Percentiles rank a stretch among this genome's conserved stretches.
phyloP scores from a whole-genome alignment of 2,329 filamentous ascomycete genomes.

The Claviceps pusilla region DNA sequence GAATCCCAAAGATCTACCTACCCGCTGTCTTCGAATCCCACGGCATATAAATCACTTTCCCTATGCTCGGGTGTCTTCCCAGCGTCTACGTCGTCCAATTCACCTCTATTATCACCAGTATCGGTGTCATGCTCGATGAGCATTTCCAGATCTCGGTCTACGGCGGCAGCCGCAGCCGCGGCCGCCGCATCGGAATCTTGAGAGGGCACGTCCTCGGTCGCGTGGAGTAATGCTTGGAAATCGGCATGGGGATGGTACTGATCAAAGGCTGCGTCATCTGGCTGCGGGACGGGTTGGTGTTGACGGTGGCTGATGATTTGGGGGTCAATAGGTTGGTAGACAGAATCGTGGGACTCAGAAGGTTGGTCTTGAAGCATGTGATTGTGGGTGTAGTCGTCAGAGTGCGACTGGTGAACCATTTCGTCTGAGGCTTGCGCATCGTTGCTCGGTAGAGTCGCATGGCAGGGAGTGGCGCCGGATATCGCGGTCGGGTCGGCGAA shows the following conservation, averaged over 20 bases:
- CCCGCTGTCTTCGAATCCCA: slow-evolving; percentile 12
- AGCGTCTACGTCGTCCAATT: slow-evolving; percentile 10
- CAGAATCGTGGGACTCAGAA: slow-evolving; percentile 7
- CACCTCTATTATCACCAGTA: slow-evolving; percentile 21
- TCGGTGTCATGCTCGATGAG: slow-evolving; percentile 31
- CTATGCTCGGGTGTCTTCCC: slow-evolving; percentile 10
- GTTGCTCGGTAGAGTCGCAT: not conserved
- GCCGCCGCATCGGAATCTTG: slow-evolving; percentile 5
- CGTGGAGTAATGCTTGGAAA: slow-evolving; percentile 39
- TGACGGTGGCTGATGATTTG: slow-evolving; percentile 34
- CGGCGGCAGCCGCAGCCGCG: slow-evolving; percentile 19
- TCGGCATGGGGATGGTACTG: slow-evolving; percentile 29
- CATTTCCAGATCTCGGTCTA: slow-evolving; percentile 38
- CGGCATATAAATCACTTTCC: slow-evolving; percentile 16
- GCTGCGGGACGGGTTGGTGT: slow-evolving; percentile 9
- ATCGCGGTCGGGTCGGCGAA: slow-evolving; percentile 36
- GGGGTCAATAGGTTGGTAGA: slow-evolving; percentile 44
- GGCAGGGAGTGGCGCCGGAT: slow-evolving; percentile 19
- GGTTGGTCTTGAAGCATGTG: slow-evolving; percentile 19
- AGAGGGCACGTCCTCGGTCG: slow-evolving; percentile 25
- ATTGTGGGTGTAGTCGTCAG: slow-evolving; percentile 17
- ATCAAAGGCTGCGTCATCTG: slow-evolving; percentile 23
- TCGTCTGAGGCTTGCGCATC: not conserved
- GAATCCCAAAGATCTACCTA: not conserved
- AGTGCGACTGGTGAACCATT: slow-evolving; percentile 6